Base-by-base conservation (phyloP, 306 rosid species). In the Elaeagnus macrophylla region DNA sequence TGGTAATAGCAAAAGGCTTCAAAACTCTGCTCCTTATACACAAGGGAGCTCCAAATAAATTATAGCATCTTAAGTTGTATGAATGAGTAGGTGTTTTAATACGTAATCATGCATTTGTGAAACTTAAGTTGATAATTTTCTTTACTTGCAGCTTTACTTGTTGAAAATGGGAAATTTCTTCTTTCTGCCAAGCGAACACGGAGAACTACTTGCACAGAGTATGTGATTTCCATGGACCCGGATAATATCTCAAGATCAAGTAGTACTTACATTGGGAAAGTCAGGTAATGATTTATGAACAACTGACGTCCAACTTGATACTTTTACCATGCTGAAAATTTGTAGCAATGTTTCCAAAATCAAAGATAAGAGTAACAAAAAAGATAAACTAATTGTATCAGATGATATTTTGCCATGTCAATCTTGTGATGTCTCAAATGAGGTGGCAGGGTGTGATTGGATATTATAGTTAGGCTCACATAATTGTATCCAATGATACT, bases 131-230 rank as follows among this genome's bases (percentile, higher is more conserved):
- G 57, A 50, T 64, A 14, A 62, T 63, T 51, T 19, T n/a, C n/a
- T n/a, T n/a, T n/a, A n/a, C n/a, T 15, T 67, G 75, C 84, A 89
- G 95, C 89, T 37, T 69, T 89, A 67, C 83, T 81, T 32, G 94
- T 85, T 60, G 97, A 89, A 67, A 89, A 79, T 64, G 97, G 97
- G 12, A 89, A 89, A 71, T 89, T 89, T 77, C 97, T 89, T 64
- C 87, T 89, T 41, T 85, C 94, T 69, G 97, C 97, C 1, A 89
- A 83, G 64, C 79, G 97, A 18, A 83, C 77, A 7, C 74, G 97
- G 58, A 81, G 87, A 77, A 75, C 94, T 9, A 89, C 97, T 2
- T 78, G 81, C 78, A 89, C 89, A 0, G 95, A 89, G 82, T 89
- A 89, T 61, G 77, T 83, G 67, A 83, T 89, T 75, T 83, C 97